Percentiles rank a stretch among this genome's conserved stretches.
Evolutionary conservation across 2,329 filamentous ascomycete genomes (phyloP).

Genomic region (Taxawa tesnikishii): DNA sequence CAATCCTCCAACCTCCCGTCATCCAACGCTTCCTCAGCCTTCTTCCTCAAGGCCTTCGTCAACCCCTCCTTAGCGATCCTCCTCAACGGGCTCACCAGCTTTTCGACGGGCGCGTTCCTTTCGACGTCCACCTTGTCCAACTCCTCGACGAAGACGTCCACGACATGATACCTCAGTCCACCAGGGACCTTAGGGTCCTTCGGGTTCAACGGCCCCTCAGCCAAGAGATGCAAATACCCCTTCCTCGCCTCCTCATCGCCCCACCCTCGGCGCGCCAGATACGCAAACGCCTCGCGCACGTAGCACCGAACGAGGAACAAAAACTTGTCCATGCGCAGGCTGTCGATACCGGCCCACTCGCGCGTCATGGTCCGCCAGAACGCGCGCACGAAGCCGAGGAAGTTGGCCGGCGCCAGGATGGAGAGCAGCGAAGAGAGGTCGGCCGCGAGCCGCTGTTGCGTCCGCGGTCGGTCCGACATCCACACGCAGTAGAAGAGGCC

Average conservation of each 20-base stretch:
- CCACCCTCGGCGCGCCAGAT: constrained; percentile 28
- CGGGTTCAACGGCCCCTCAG: constrained; percentile 31
- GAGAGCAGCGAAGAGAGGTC: constrained; percentile 63
- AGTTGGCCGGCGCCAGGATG: constrained; percentile 35
- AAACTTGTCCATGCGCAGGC: constrained; percentile 72
- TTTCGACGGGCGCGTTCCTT: constrained; percentile 29
- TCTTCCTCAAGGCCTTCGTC: constrained; percentile 59
- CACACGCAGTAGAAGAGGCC: constrained; percentile 81
- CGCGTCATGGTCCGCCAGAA: constrained; percentile 41
- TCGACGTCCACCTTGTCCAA: constrained; percentile 55
- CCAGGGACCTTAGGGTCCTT: constrained; percentile 55
- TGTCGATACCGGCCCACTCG: constrained; percentile 40
- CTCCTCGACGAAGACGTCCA: constrained; percentile 91
- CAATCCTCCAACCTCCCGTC: constrained; percentile 65
- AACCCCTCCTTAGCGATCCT: constrained; percentile 43
- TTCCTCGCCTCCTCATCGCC: constrained; percentile 22
- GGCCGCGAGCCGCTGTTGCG: constrained; percentile 70
- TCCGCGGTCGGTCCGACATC: constrained; percentile 83
- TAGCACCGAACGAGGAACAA: constrained; percentile 71
- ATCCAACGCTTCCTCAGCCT: constrained; percentile 56
- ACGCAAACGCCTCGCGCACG: constrained; percentile 55
- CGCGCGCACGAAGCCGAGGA: constrained; percentile 31
- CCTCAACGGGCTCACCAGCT: constrained; percentile 44
- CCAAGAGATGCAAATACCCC: constrained; percentile 35
- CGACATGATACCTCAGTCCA: constrained; percentile 71